Evolutionary conservation across 352 stramenopile genomes (phyloP).

Genomic region (Peronospora destructor): DNA sequence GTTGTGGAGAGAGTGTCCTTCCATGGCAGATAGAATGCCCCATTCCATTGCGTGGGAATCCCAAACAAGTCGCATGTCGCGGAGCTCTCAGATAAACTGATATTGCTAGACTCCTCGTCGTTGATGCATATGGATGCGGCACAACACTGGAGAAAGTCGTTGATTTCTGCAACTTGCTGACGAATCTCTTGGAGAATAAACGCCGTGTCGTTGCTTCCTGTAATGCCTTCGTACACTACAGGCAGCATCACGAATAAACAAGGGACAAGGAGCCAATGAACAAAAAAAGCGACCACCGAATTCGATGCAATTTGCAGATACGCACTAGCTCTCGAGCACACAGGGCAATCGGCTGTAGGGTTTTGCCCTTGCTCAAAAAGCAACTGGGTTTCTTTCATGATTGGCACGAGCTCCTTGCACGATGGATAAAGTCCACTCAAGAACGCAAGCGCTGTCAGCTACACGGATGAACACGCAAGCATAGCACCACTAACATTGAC

Average conservation of each 20-base stretch:
- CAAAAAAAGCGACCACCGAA: background rate
- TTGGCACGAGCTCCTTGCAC: slow-evolving; percentile 49
- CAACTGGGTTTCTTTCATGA: slow-evolving; percentile 46
- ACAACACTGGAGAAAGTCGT: slow-evolving; percentile 62
- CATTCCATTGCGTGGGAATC: slow-evolving; percentile 57
- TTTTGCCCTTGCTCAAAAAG: slow-evolving; percentile 76
- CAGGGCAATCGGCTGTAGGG: slow-evolving; percentile 53
- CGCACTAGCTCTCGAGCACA: slow-evolving; percentile 55
- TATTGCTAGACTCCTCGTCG: slow-evolving; percentile 1
- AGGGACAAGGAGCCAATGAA: background rate
- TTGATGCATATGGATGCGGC: slow-evolving; percentile 36
- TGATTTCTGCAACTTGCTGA: slow-evolving; percentile 47
- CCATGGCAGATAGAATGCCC: slow-evolving; percentile 71
- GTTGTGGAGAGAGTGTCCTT: slow-evolving; percentile 59
- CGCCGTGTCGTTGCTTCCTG: slow-evolving; percentile 46
- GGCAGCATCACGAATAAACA: background rate
- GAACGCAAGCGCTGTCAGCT: slow-evolving; percentile 65
- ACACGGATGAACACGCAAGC: background rate
- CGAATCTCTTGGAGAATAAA: slow-evolving; percentile 54
- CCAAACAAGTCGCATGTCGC: slow-evolving; percentile 51
- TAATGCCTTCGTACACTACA: slow-evolving; percentile 67
- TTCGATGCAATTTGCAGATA: slow-evolving; percentile 1
- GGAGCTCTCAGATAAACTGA: background rate
- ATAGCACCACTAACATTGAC: slow-evolving; percentile 1
- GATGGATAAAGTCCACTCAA: slow-evolving; percentile 42